These are phyloP conservation scores for Calonectria pauciramosa DNA, from an alignment of 2,329 filamentous ascomycete species.

Conservation along the genomic window DNA sequence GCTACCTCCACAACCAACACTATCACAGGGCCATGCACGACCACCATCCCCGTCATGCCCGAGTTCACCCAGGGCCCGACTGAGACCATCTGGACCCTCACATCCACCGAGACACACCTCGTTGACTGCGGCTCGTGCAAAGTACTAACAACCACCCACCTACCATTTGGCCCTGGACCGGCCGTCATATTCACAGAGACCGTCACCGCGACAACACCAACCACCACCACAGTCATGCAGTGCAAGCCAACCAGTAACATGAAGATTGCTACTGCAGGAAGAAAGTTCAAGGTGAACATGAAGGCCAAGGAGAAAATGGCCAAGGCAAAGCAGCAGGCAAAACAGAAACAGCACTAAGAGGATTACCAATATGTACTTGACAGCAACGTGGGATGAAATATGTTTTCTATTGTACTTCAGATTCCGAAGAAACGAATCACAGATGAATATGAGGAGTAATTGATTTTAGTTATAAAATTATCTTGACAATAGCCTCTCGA, in stretches of 20 bases:
- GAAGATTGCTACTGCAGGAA: neutral
- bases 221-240: neutral
- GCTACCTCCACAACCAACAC: neutral
- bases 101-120: neutral
- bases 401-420: neutral
- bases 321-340: neutral
- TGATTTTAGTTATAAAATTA: neutral
- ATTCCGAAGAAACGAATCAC: neutral
- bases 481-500: too few species aligned
- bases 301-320: neutral
- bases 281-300: neutral
- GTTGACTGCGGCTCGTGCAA: neutral
- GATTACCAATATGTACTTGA: neutral
- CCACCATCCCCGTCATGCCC: neutral
- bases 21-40: neutral
- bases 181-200: neutral
- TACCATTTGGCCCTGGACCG: neutral
- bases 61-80: neutral
- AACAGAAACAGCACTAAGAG: neutral
- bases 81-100: neutral
- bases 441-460: neutral
- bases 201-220: neutral
- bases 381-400: neutral
- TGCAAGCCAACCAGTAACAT: conserved; percentile 1
- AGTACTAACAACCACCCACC: neutral